Evolutionary conservation across 1,139 yeast genomes (phyloP).

Genomic region (Entelexis paramagnoliae): DNA sequence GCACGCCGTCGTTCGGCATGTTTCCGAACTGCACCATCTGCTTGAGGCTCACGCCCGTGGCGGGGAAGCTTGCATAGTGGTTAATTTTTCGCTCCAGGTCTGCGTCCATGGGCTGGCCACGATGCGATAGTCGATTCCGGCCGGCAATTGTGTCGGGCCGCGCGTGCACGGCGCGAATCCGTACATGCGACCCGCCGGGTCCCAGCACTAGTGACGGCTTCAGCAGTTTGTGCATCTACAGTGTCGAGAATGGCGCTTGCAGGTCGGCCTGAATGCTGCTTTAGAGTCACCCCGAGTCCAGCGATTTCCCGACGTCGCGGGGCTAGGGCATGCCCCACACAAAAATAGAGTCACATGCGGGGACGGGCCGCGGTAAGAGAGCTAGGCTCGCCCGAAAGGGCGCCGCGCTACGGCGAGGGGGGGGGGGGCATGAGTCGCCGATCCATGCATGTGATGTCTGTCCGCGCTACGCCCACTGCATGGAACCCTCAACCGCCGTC

Average conservation of each 20-base stretch:
- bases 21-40: conserved; percentile 94
- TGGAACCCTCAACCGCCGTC: no score
- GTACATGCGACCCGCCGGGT: conserved; percentile 1
- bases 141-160: neutral
- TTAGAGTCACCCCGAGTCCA: neutral
- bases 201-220: neutral
- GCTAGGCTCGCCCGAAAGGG: no score
- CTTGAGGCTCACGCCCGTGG: conserved; percentile 71
- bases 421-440: no score
- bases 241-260: neutral
- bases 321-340: conserved; percentile 2
- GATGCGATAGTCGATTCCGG: conserved; percentile 11
- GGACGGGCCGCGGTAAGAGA: conserved; percentile 4
- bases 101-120: conserved; percentile 27
- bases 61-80: conserved; percentile 62
- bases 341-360: conserved; percentile 6
- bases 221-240: neutral
- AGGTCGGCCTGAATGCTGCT: neutral
- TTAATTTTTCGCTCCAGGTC: conserved; percentile 33
- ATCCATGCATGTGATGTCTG: no score
- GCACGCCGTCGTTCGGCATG: conserved; percentile 63
- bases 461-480: no score
- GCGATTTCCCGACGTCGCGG: neutral
- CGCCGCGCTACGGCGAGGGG: no score
- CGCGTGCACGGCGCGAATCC: conserved; percentile 2